Base-by-base conservation (phyloP, 768 basidiomycete genomes). In the Tylopilus cervinicoccineus region DNA sequence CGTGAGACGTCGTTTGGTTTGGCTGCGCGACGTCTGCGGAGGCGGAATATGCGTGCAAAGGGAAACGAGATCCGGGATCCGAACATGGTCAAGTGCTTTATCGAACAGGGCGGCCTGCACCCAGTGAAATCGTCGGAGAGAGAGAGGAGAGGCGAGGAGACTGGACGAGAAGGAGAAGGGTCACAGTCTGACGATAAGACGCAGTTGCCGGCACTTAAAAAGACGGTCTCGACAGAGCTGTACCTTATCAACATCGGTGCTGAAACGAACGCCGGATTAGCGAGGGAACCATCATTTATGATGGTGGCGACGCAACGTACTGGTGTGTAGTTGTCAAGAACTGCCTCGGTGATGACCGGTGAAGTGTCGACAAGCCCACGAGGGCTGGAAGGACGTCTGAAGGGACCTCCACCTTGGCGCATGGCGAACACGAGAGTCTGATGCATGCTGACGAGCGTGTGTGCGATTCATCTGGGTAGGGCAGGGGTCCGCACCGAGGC, bases 1-100 rank as follows among this genome's bases (percentile, higher is more conserved):
- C 12, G 26, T 20, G 34, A 24, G 19, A 32, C 17, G 42, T 13
- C 14, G 4, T 20, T 28, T 13, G n/a, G 28, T 6, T 51, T 50
- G 26, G 40, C 16, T 39, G 31, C 32, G 8, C 52, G 50, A 42
- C 59, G 54, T 26, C 13, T 45, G 10, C 51, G 47, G 28, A 55
- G 24, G 38, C 57, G 55, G 31, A 63, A 55, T 5, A 62, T 14
- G 32, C 55, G 63, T 12, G 49, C 32, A 17, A 64, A 33, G 3
- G 48, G 26, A 3, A 55, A 47, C 2, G 52, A 53, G 23, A 61
- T 37, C 27, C 59, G 56, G 24, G n/a, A 13, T 9, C 28, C 27
- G 28, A 59, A 54, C 61, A 62, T 63, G 22, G 11, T 34, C 19
- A 1, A 16, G 11, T 0, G 10, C 37, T 20, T 20, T 26, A 40